Conservation (phyloP, 805 yeast species). For the Zygosaccharomyces pseudorouxii region DNA sequence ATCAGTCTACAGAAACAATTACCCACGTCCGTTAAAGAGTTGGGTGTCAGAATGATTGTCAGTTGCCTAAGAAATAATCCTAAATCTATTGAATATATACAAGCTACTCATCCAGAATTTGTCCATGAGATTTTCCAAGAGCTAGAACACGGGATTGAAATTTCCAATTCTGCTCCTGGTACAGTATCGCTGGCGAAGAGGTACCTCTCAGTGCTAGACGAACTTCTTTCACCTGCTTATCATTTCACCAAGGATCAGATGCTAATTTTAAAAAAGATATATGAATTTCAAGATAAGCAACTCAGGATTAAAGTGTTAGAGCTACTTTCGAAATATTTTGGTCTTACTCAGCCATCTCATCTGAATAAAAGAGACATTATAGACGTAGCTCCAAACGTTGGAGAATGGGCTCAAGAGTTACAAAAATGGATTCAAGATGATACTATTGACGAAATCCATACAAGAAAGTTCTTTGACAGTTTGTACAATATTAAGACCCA, state of each 20-base stretch:
- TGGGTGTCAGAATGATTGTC: conserved; percentile 56
- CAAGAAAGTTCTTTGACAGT: conserved; percentile 41
- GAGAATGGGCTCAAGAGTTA: conserved; percentile 29
- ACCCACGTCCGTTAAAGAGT: conserved; percentile 40
- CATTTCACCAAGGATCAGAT: conserved; percentile 14
- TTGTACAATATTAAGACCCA: conserved; percentile 36
- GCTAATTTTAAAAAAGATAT: conserved; percentile 19
- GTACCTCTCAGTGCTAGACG: conserved; percentile 29
- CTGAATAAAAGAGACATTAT: conserved; percentile 15
- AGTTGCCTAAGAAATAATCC: conserved; percentile 72
- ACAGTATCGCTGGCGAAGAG: conserved; percentile 21
- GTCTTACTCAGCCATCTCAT: conserved; percentile 4
- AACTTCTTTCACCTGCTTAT: conserved; percentile 18
- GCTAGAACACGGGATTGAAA: conserved; percentile 4
- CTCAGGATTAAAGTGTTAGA: conserved; percentile 30
- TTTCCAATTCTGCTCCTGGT: background rate
- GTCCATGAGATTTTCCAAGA: conserved; percentile 36
- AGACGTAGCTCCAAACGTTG: conserved; percentile 11
- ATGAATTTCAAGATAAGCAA: conserved; percentile 20
- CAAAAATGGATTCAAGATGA: conserved; percentile 25
- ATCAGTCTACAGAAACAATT: conserved; percentile 17
- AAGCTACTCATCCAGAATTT: conserved; percentile 33
- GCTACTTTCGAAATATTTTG: conserved; percentile 23
- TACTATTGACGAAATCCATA: conserved; percentile 37
- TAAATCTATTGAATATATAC: conserved; percentile 45